Conservation (phyloP, 2,329 filamentous ascomycete species). For the Chalaropsis thielavioides region DNA sequence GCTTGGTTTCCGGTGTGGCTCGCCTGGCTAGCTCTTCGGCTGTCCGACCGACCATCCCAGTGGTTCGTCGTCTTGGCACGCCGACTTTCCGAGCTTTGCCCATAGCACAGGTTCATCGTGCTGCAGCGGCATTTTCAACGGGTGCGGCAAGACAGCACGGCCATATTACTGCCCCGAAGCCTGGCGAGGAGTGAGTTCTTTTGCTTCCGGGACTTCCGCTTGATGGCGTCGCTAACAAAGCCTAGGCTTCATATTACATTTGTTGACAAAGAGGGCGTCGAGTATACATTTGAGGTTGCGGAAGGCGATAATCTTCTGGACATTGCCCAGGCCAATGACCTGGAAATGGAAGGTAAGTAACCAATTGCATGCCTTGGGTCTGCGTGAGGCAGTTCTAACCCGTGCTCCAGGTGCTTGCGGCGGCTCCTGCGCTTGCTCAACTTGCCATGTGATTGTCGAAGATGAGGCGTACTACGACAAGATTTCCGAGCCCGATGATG, state of each 20-base stretch:
- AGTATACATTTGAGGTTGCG: conserved; percentile 62
- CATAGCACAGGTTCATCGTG: neutral
- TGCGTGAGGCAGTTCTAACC: neutral
- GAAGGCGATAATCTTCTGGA: conserved; percentile 89
- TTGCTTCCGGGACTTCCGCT: neutral
- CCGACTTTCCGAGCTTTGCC: neutral
- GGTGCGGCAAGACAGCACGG: conserved; percentile 51
- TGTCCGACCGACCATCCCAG: conserved; percentile 12
- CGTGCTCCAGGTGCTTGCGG: conserved; percentile 57
- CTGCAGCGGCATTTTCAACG: conserved; percentile 43
- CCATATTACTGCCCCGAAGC: conserved; percentile 68
- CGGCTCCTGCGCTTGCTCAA: conserved; percentile 84
- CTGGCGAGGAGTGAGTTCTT: conserved; percentile 71
- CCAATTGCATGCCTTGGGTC: neutral
- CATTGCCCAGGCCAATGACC: conserved; percentile 82
- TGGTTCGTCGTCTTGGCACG: conserved; percentile 19
- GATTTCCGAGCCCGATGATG: conserved; percentile 63
- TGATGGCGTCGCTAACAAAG: neutral
- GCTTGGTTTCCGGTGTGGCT: conserved; percentile 7
- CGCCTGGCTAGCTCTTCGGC: conserved; percentile 8
- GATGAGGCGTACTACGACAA: conserved; percentile 60
- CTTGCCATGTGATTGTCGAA: conserved; percentile 76
- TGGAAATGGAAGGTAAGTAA: conserved; percentile 78
- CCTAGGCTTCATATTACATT: conserved; percentile 74
- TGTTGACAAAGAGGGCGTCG: conserved; percentile 73